Base-by-base conservation (phyloP, 371 early-diverging fungal genomes). In the Mortierella sp. region DNA sequence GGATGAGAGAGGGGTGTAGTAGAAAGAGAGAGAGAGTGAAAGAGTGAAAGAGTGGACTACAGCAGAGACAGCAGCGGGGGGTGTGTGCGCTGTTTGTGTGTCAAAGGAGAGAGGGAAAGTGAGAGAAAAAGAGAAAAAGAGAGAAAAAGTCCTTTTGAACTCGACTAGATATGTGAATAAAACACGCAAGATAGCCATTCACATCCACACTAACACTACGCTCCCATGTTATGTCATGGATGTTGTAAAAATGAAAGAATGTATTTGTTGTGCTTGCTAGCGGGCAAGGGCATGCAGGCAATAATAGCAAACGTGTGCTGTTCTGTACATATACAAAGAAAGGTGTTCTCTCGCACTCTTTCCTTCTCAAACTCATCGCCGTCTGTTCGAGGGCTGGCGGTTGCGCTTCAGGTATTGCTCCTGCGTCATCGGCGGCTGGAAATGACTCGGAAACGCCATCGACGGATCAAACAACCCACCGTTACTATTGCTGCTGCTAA, bases 361-460 rank as follows among this genome's bases (percentile, higher is more conserved):
- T 47, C 58, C 28, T 75, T 21, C 11, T 68, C 54, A 8, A 28
- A 11, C 21, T 45, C n/a, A 77, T 19, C 26, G 24, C 70, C 71
- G 28, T 7, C 28, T 58, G 4, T n/a, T 24, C 28, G 54, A 7
- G 11, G 63, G 11, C 2, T 63, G 42, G 14, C 60, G 57, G 72
- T 68, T 76, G 45, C 54, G 76, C 70, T 76, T 77, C 44, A 78
- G 57, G 31, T 74, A 81, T 28, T 82, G 82, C 26, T 82, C 79
- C 14, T 73, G 58, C 7, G 70, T 76, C 60, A 82, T 65, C 24
- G 75, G 63, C 2, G 78, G 60, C 83, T 75, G 83, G 70, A 76
- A 79, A 55, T 70, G 75, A 50, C 83, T 82, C 19, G 73, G 76
- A 14, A 72, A 70, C 2, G 71, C 73, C 6, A 42, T 21, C 10